Percentiles rank a stretch among this genome's conserved stretches.
phyloP scores from a whole-genome alignment of 257 asterid species.

The Nicotiana benthamiana region DNA sequence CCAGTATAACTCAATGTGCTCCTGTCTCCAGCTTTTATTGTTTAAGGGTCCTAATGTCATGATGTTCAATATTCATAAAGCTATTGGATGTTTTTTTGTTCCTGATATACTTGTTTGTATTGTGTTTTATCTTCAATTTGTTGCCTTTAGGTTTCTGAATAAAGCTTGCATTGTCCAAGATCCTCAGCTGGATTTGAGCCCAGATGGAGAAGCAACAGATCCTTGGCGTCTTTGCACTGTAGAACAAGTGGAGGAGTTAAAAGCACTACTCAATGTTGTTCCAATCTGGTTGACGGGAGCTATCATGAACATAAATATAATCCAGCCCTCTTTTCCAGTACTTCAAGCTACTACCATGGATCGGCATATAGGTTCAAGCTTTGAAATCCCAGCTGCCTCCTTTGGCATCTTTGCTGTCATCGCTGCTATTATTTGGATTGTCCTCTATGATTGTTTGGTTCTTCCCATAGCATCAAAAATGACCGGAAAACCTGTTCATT shows the following conservation, averaged over 20 bases:
- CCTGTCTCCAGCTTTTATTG: not conserved
- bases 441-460: conserved; percentile 41
- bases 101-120: not conserved
- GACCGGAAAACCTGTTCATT: conserved; percentile 26
- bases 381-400: conserved; percentile 68
- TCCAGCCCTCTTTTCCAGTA: conserved; percentile 46
- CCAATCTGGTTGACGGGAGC: conserved; percentile 71
- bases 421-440: conserved; percentile 44
- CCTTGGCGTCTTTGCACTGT: conserved; percentile 61
- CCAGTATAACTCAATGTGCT: not conserved
- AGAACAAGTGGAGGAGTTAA: conserved; percentile 73
- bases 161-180: conserved; percentile 59
- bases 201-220: conserved; percentile 32
- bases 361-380: conserved; percentile 36
- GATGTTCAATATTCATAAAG: not conserved
- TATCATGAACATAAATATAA: conserved; percentile 34
- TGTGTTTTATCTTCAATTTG: not conserved
- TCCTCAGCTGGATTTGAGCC: conserved; percentile 26
- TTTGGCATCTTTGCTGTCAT: conserved; percentile 32
- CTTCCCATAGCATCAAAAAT: conserved; percentile 52
- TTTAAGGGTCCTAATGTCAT: not conserved
- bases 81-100: not conserved
- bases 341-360: conserved; percentile 65
- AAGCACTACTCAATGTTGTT: conserved; percentile 41
- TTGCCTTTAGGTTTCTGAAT: conserved; percentile 49